Base-by-base conservation (phyloP, 352 stramenopile species). In the Phytophthora kernoviae region DNA sequence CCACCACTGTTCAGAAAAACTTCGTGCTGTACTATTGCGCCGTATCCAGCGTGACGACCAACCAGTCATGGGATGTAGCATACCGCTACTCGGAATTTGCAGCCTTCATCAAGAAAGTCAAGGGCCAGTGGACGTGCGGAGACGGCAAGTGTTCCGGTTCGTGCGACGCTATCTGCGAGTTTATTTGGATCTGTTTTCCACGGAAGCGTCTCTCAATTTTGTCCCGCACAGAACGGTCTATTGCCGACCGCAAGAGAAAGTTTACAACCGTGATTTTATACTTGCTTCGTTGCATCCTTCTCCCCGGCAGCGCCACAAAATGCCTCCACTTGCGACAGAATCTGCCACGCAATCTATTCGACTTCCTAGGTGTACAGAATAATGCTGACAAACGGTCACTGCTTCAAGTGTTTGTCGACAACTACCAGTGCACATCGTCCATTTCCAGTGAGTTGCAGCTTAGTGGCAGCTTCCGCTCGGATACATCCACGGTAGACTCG, bases 391-490 rank as follows among this genome's bases (percentile, higher is more conserved):
- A 68, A 18, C 80, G 80, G 14, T 88, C 80, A 34, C 50, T 90
- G 42, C 72, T 90, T 0, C 75, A 90, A 64, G 81, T 88, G 30
- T 88, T 81, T 54, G 71, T 88, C 36, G 80, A 90, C 59, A 84
- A 85, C 62, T 76, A 58, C 54, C 54, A 81, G 39, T 14, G 10
- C 7, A n/a, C 48, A 15, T 3, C 20, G 8, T 49, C 37, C 0
- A 68, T 48, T 30, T 53, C 36, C 30, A 33, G 18, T 15, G 46
- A 50, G 4, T 9, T 3, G 5, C n/a, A 44, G 18, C 43, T 62
- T 22, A 41, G 50, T 15, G 39, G 57, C 33, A 76, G 58, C 50
- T 55, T 72, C 36, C 34, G 65, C 52, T 75, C 62, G 14, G 34
- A 48, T 24, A 46, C 70, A 3, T 75, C 70, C 22, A 84, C 70